Conservation (phyloP, 2,329 filamentous ascomycete species). For the Sporothrix pallida region DNA sequence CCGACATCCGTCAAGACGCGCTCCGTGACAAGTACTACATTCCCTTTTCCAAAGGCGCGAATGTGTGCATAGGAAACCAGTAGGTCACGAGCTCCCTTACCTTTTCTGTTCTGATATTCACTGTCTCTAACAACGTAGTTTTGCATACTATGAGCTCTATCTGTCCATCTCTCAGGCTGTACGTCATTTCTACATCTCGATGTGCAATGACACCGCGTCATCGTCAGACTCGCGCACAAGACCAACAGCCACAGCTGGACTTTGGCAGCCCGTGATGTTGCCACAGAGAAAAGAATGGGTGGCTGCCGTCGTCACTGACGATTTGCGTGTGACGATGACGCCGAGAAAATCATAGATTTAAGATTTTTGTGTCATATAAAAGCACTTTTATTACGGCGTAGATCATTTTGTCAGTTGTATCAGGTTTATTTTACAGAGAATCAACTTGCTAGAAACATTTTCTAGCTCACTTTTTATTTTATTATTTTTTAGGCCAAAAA, state of each 20-base stretch:
- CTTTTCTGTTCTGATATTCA: neutral
- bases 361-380: too few species aligned
- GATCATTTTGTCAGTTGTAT: too few species aligned
- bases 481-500: too few species aligned
- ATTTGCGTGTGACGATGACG: constrained; percentile 1
- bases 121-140: neutral
- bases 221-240: neutral
- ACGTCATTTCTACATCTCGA: neutral
- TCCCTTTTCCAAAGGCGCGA: constrained; percentile 34
- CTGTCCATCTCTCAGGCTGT: neutral
- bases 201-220: neutral
- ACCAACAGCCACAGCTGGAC: neutral
- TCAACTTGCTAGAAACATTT: too few species aligned
- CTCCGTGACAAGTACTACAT: constrained; percentile 34
- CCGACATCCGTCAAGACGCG: neutral
- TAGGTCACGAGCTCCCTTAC: neutral
- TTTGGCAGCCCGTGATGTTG: neutral
- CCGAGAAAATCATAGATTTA: neutral
- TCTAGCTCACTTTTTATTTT: too few species aligned
- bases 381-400: too few species aligned
- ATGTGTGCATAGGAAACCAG: constrained; percentile 34
- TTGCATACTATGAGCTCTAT: constrained; percentile 5
- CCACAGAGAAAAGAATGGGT: constrained; percentile 6
- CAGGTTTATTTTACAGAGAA: too few species aligned
- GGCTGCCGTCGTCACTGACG: constrained; percentile 2